Evolutionary conservation across 345 rosid genomes (phyloP), one percentile per base, ranked within the genome.

Genomic region (Populus nigra): DNA sequence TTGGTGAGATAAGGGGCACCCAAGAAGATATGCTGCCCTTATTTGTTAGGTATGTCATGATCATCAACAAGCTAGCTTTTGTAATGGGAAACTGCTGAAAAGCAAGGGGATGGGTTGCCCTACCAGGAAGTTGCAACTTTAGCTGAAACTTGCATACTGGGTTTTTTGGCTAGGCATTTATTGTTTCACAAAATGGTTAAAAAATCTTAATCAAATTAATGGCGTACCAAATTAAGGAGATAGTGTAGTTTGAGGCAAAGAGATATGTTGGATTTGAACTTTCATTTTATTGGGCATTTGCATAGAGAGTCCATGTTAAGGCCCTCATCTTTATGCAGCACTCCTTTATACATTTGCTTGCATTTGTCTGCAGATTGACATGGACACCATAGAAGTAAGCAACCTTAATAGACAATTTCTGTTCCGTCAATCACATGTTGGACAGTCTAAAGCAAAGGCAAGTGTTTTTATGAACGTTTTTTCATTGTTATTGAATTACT

Each of bases 321-420:
- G 36, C 15, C 36, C 68, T 38, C n/a, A 57, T 65, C 27, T 18
- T 73, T 20, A 29, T 73, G 68, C 25, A 2, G 9, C 23, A 8
- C 13, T 43, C 11, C 41, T 68, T 41, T 5, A 5, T 79, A 29
- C 13, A 17, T 79, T 36, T 35, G 18, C 41, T 63, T 63, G 55
- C 50, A 71, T 71, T 74, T 72, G 22, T 68, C 73, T 86, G 84
- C 90, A 96, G 99, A 96, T 96, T 81, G 99, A 96, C 86, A 91
- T 96, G 99, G 99, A 96, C 74, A 94, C 97, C 12, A 96, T 96
- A 79, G 99, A 96, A 93, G 99, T 96, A 71, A 96, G 99, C 83
- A 96, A 96, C 89, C 89, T 96, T 74, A 96, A 96, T 82, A 89
- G 99, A 78, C 99, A 96, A 72, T 94, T 96, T 85, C 83, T 96